These are phyloP conservation scores for Panaeolus papilionaceus DNA, from an alignment of 768 basidiomycete genomes.

Conservation along the genomic window DNA sequence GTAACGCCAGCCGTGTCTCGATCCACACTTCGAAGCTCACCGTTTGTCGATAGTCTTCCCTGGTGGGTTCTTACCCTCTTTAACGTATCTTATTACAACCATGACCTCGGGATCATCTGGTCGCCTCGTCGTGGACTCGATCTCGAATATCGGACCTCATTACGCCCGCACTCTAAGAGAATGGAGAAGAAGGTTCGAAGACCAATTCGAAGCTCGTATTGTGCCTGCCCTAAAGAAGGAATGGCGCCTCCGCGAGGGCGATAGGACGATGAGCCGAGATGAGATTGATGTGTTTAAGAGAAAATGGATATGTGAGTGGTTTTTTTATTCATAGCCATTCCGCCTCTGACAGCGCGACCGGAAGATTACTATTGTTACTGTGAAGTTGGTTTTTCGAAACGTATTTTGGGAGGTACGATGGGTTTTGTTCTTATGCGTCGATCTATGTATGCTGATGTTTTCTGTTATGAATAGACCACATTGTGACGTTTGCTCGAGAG, in stretches of 20 bases:
- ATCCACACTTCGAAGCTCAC: not conserved
- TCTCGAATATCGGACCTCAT: slow-evolving; percentile 76
- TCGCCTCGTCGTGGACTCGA: slow-evolving; percentile 65
- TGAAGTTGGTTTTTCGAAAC: slow-evolving; percentile 74
- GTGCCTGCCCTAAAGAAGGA: slow-evolving; percentile 64
- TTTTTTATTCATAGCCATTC: slow-evolving; percentile 1
- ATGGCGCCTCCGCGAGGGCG: slow-evolving; percentile 50
- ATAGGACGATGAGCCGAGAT: slow-evolving; percentile 38
- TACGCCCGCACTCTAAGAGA: slow-evolving; percentile 83
- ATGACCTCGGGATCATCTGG: slow-evolving; percentile 52
- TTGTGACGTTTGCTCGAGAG: slow-evolving; percentile 69
- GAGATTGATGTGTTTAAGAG: slow-evolving; percentile 79
- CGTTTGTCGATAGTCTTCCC: slow-evolving; percentile 60
- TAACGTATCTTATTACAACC: slow-evolving; percentile 61
- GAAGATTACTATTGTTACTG: slow-evolving; percentile 61
- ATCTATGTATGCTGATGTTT: too few species aligned
- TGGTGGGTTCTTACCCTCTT: slow-evolving; percentile 70
- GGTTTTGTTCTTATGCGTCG: too few species aligned
- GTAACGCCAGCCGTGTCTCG: slow-evolving; percentile 8
- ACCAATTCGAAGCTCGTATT: slow-evolving; percentile 62
- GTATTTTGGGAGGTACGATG: slow-evolving; percentile 64
- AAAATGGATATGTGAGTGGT: slow-evolving; percentile 71
- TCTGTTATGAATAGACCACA: slow-evolving; percentile 52
- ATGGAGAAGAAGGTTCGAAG: slow-evolving; percentile 70
- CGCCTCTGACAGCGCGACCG: not conserved